Evolutionary conservation across 495 filamentous ascomycete species (phyloP).

Genomic region (Thozetella sp.): DNA sequence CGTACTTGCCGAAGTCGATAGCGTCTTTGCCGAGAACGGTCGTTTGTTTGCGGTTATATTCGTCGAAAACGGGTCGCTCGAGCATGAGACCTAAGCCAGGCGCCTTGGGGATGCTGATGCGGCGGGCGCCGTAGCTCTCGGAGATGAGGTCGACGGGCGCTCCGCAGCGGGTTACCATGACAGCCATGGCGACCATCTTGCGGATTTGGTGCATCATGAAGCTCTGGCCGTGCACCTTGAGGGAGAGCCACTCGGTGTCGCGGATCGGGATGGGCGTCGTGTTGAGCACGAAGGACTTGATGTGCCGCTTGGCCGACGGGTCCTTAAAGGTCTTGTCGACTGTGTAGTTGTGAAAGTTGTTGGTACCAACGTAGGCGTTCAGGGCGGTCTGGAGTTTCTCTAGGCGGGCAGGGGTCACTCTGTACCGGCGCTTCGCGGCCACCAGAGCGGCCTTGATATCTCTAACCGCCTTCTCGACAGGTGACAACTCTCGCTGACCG

Average conservation of each 20-base stretch:
- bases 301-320: conserved; percentile 80
- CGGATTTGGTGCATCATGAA: conserved; percentile 99
- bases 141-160: conserved; percentile 64
- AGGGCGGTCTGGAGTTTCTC: conserved; percentile 72
- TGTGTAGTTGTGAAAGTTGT: conserved; percentile 96
- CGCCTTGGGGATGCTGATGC: conserved; percentile 90
- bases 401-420: conserved; percentile 71
- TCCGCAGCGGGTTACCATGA: conserved; percentile 81
- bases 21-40: conserved; percentile 54
- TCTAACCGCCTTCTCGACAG: conserved; percentile 67
- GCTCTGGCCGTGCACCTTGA: conserved; percentile 94
- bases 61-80: conserved; percentile 87
- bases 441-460: conserved; percentile 78
- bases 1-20: conserved; percentile 77
- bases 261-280: conserved; percentile 76
- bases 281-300: conserved; percentile 83
- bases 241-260: conserved; percentile 90
- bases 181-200: conserved; percentile 95
- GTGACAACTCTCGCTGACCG: conserved; percentile 29
- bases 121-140: conserved; percentile 65
- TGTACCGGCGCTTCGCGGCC: conserved; percentile 76
- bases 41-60: conserved; percentile 70
- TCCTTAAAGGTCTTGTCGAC: conserved; percentile 81
- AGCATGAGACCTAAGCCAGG: conserved; percentile 86
- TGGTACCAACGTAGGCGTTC: conserved; percentile 73